Evolutionary conservation across 148 eudicot genomes (phyloP).

Genomic region (Persicaria tinctoria): DNA sequence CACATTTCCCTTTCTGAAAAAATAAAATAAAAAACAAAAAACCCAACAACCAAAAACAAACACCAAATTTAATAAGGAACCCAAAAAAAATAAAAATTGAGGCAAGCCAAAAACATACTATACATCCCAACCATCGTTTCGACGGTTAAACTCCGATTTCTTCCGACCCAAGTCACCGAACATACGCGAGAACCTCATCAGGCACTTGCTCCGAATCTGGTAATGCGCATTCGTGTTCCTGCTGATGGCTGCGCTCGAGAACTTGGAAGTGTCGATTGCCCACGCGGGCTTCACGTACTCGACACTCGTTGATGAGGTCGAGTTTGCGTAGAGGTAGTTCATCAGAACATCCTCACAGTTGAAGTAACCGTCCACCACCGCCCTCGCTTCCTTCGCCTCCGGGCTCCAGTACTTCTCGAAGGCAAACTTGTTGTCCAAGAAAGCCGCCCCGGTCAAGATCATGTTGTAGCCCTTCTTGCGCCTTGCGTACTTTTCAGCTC

Average conservation of each 20-base stretch:
- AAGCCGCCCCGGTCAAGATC: constrained; percentile 95
- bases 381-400: constrained; percentile 56
- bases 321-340: constrained; percentile 86
- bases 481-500: constrained; percentile 85
- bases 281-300: constrained; percentile 83
- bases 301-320: constrained; percentile 47
- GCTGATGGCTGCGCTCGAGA: constrained; percentile 76
- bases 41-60: neutral
- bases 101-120: constrained; percentile 23
- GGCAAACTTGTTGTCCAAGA: constrained; percentile 52
- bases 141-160: constrained; percentile 48
- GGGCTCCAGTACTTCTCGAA: constrained; percentile 79
- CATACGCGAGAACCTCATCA: constrained; percentile 41
- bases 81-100: neutral
- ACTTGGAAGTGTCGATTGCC: constrained; percentile 83
- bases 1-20: constrained; percentile 9
- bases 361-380: constrained; percentile 54
- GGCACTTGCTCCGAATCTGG: constrained; percentile 60
- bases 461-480: constrained; percentile 64
- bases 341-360: constrained; percentile 92
- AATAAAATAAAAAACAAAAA: neutral
- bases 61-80: neutral
- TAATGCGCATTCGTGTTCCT: constrained; percentile 71
- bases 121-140: constrained; percentile 94
- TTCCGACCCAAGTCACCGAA: constrained; percentile 61